Evolutionary conservation across 306 rosid genomes (phyloP).

Genomic region (Alnus rubra): DNA sequence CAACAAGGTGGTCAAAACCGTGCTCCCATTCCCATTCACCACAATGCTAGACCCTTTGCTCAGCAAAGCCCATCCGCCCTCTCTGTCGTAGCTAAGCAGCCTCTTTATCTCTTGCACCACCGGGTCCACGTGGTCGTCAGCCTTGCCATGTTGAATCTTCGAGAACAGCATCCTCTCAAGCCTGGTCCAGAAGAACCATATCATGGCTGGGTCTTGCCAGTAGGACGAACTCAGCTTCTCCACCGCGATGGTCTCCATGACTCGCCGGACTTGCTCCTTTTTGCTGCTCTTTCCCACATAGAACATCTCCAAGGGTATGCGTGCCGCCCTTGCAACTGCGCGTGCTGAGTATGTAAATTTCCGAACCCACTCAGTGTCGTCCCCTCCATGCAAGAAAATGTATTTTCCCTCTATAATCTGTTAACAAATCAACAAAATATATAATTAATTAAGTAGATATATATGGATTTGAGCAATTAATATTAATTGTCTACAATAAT

Average conservation of each 20-base stretch:
- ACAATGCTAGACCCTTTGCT: constrained; percentile 44
- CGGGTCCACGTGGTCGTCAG: constrained; percentile 30
- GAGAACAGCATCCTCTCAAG: constrained; percentile 69
- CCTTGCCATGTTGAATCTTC: constrained; percentile 49
- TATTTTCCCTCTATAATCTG: constrained; percentile 54
- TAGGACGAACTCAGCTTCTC: constrained; percentile 40
- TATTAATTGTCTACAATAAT: no score
- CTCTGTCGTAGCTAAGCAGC: constrained; percentile 55
- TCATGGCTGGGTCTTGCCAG: constrained; percentile 55
- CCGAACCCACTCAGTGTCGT: constrained; percentile 47
- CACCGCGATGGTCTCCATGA: constrained; percentile 20
- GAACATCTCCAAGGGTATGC: constrained; percentile 47
- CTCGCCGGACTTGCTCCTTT: constrained; percentile 42
- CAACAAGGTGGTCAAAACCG: constrained; percentile 33
- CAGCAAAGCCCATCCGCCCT: constrained; percentile 49
- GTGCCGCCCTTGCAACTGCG: constrained; percentile 33
- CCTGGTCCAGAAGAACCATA: constrained; percentile 72
- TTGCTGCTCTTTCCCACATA: constrained; percentile 59
- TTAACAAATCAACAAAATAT: neutral
- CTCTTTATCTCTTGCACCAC: constrained; percentile 54
- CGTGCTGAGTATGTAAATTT: constrained; percentile 50
- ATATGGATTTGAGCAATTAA: neutral
- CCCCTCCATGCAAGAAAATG: constrained; percentile 59
- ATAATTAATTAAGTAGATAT: no score
- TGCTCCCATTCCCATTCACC: constrained; percentile 46